Base-by-base conservation (phyloP, 441 rosid species). In the Manihot esculenta region DNA sequence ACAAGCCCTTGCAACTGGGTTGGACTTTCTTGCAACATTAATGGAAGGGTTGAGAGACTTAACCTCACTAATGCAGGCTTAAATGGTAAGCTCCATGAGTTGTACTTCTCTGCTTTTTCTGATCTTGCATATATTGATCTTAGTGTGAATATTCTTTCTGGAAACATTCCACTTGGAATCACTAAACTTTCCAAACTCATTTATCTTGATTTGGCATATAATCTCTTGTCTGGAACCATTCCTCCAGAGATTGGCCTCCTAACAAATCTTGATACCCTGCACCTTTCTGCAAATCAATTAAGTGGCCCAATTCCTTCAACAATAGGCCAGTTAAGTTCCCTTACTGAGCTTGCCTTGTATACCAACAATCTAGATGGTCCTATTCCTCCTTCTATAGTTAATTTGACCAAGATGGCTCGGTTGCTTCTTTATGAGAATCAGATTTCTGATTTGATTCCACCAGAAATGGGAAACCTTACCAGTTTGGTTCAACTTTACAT, bases 381-480 rank as follows among this genome's bases (percentile, higher is more conserved):
- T 6, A 79, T 86, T 60, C 84, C 89, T 49, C 17, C 76, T 66
- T 84, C 85, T 10, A 7, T 85, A 1, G 78, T 78, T 3, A 72
- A 76, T 62, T 49, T 83, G 75, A 79, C 61, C 47, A 71, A 5
- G 55, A 54, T 83, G 54, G 18, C 3, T 6, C 0, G 6, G 5
- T 69, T 82, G 3, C 57, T 54, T 66, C 75, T 82, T 7, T 69
- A 68, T 64, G 30, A 68, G 13, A 86, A 84, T 62, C 57, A 60
- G 10, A 77, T 82, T 64, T 70, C 77, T 12, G 80, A 80, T 55
- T 41, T 62, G 17, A 79, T 87, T 73, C 87, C 88, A 13, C 35
- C 45, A 6, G 80, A 73, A 60, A 42, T 87, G n/a, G 81, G 84
- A 51, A 77, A 82, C 14, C 61, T 83, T 26, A 38, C 54, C 1